Percentiles rank a stretch among this genome's conserved stretches.
phyloP scores from a whole-genome alignment of 2,329 filamentous ascomycete species.

The Ophiocordyceps australis region DNA sequence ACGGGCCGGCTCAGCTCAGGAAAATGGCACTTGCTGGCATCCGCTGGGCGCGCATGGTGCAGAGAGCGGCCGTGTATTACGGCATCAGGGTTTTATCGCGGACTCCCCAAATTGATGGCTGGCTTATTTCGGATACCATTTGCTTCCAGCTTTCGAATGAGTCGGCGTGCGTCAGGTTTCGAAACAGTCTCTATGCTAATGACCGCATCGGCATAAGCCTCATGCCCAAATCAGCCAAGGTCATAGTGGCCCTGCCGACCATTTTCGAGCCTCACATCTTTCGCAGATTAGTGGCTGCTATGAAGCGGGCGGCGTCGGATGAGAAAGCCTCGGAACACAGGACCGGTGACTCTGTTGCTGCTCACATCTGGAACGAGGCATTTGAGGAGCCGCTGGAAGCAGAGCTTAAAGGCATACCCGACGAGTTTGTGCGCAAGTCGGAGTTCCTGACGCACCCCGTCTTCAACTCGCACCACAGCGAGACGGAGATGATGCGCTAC shows the following conservation, averaged over 20 bases:
- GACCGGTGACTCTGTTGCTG: conserved; percentile 10
- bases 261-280: conserved; percentile 6
- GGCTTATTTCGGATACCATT: conserved; percentile 64
- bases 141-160: conserved; percentile 6
- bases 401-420: conserved; percentile 26
- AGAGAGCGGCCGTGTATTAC: conserved; percentile 40
- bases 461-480: conserved; percentile 89
- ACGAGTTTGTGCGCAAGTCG: conserved; percentile 49
- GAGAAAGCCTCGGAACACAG: conserved; percentile 9
- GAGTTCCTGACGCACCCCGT: conserved; percentile 74
- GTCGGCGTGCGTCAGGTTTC: not conserved
- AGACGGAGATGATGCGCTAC: conserved; percentile 86
- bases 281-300: conserved; percentile 4
- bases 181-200: too few species aligned
- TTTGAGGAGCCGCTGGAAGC: conserved; percentile 16
- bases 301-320: conserved; percentile 9
- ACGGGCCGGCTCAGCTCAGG: conserved; percentile 69
- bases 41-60: conserved; percentile 50
- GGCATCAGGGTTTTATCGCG: conserved; percentile 45
- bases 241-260: conserved; percentile 10
- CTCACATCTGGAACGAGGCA: conserved; percentile 20
- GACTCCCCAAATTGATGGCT: conserved; percentile 34
- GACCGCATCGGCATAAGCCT: not conserved
- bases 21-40: conserved; percentile 67
- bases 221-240: conserved; percentile 3